phyloP scores from a whole-genome alignment of 179 eudicot genomes.

The Corrigiola litoralis region DNA sequence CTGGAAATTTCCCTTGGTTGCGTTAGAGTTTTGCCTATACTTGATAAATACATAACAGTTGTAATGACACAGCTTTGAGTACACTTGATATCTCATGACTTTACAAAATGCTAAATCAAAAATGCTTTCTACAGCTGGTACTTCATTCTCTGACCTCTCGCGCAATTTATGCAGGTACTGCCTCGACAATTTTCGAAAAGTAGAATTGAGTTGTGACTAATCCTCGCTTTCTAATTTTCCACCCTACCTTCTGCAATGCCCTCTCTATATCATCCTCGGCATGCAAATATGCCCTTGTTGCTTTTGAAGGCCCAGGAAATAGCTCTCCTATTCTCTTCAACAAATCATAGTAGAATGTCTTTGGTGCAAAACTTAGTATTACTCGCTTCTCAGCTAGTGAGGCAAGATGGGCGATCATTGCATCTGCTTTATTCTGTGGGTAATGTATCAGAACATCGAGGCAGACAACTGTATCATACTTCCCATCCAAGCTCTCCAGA shows the following conservation, averaged over 20 bases:
- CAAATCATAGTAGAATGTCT: slow-evolving; percentile 68
- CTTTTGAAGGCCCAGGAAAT: slow-evolving; percentile 90
- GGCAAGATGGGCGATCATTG: slow-evolving; percentile 90
- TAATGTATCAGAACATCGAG: slow-evolving; percentile 92
- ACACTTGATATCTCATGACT: slow-evolving; percentile 24
- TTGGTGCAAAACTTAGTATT: slow-evolving; percentile 90
- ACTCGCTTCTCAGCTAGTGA: slow-evolving; percentile 81
- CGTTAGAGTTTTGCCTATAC: slow-evolving; percentile 8
- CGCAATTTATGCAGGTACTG: slow-evolving; percentile 55
- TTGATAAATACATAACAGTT: slow-evolving; percentile 16
- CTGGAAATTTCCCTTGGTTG: neutral
- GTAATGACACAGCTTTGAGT: slow-evolving; percentile 4
- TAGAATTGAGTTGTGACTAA: slow-evolving; percentile 81
- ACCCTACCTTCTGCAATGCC: slow-evolving; percentile 78
- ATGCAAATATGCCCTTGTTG: slow-evolving; percentile 94
- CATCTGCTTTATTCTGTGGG: slow-evolving; percentile 94
- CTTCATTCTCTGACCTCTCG: slow-evolving; percentile 1
- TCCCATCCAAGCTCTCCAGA: slow-evolving; percentile 82
- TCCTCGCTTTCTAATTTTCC: slow-evolving; percentile 84
- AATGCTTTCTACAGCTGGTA: slow-evolving; percentile 20
- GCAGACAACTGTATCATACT: slow-evolving; percentile 85
- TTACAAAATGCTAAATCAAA: slow-evolving; percentile 22
- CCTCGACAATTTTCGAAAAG: slow-evolving; percentile 80
- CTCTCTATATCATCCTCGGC: slow-evolving; percentile 90
- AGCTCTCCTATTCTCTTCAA: slow-evolving; percentile 94